A percentile compares a stretch with the other conserved stretches of the same genome.
Evolutionary conservation across 148 eudicot species (phyloP).

Genomic region (Camellia japonica): DNA sequence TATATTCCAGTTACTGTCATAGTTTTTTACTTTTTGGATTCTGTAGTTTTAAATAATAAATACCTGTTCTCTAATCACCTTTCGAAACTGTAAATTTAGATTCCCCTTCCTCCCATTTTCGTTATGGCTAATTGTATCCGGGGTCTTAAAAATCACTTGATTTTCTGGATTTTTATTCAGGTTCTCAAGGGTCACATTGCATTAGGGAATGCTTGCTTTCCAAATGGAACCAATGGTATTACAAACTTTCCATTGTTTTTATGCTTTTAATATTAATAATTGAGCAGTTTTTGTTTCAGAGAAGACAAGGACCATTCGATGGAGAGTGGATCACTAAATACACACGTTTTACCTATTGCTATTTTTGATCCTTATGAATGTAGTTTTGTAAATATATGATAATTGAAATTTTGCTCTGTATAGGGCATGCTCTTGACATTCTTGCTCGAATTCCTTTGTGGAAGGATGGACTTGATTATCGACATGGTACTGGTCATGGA

Average conservation of each 20-base stretch:
- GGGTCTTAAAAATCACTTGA: background rate
- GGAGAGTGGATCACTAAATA: conserved; percentile 2
- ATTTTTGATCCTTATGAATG: background rate
- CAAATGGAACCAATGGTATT: conserved; percentile 89
- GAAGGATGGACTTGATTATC: conserved; percentile 95
- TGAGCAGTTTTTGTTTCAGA: background rate
- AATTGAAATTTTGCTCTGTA: background rate
- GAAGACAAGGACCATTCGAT: background rate
- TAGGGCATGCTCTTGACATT: conserved; percentile 81
- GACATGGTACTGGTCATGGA: conserved; percentile 98
- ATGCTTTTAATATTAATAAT: background rate
- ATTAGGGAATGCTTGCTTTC: conserved; percentile 84
- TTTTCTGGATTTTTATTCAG: conserved; percentile 36
- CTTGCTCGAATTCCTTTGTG: conserved; percentile 92
- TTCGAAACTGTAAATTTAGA: background rate
- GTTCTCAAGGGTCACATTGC: conserved; percentile 93
- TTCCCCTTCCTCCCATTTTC: too few relatives aligned
- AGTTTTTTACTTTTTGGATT: background rate
- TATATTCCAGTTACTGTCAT: background rate
- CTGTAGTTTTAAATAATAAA: background rate
- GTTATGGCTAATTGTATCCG: background rate
- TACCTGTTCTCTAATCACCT: background rate
- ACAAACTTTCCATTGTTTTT: background rate
- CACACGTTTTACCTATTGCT: background rate
- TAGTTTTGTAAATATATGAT: background rate